Evolutionary conservation across 2,329 filamentous ascomycete genomes (phyloP), one percentile per base, ranked within the genome.

Genomic region (Dothistroma pini): DNA sequence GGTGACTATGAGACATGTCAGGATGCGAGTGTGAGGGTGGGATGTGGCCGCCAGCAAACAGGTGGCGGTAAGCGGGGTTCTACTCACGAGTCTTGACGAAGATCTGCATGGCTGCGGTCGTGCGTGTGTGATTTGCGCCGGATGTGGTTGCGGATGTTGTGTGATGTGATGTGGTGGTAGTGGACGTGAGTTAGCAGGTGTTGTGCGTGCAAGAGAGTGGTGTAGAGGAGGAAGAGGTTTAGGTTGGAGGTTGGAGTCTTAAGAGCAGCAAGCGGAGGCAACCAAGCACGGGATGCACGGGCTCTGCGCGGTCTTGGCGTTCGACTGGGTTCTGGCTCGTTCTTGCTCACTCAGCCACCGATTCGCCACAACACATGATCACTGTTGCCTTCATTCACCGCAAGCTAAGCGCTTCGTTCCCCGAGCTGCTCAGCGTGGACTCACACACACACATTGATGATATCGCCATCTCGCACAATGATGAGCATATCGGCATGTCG

Each of bases 11-110:
- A 68, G 50, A 53, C 31, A 48, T 67, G 74, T 77, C 70, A 78
- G 78, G 72, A 64, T 41, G 54, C 54, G 59, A 55, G 47, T 59
- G 58, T 47, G 25, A 16, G 53, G 25, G 7, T 55, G 32, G 54
- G 22, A n/a, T 16, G 63, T 62, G n/a, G 52, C 53, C 29, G 19
- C 35, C 31, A 54, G 58, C 54, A 57, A 60, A 53, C 41, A 65
- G 66, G 61, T 63, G 64, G 63, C 62, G 57, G n/a, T 58, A 66
- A 66, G 70, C 69, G 68, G 69, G 66, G 71, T 73, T 70, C 38
- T 72, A 88, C 89, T 85, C 83, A 91, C 89, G 86, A 71, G 92
- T 96, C 88, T 96, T 96, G 74, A 96, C 93, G 80, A 96, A 97
- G 84, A 97, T 96, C 85, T 96, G 93, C 93, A 96, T 87, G 79